Percentiles rank a stretch among this genome's conserved stretches.
Conservation (phyloP, 768 basidiomycete species). For the Lactifluus echinatus region DNA sequence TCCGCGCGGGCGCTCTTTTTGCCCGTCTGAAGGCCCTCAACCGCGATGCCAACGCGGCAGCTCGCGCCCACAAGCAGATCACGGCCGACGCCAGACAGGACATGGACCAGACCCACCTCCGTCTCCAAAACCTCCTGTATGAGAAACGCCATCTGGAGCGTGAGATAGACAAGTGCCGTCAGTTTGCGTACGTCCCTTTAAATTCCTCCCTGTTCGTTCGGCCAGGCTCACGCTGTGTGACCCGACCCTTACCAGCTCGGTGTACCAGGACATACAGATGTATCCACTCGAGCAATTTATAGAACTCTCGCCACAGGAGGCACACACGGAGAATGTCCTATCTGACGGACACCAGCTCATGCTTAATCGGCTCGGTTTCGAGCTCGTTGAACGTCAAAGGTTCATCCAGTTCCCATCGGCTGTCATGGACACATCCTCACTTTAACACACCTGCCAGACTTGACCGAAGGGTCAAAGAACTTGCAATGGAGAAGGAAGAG, state of each 20-base stretch:
- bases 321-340: slow-evolving; percentile 50
- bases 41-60: slow-evolving; percentile 60
- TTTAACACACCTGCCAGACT: slow-evolving; percentile 37
- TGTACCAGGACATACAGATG: slow-evolving; percentile 81
- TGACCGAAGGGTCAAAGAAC: slow-evolving; percentile 60
- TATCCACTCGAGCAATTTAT: slow-evolving; percentile 63
- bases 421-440: slow-evolving; percentile 3
- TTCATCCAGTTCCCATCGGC: slow-evolving; percentile 27
- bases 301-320: slow-evolving; percentile 58
- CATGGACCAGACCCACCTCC: slow-evolving; percentile 86
- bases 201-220: no score
- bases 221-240: no score
- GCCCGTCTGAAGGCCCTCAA: slow-evolving; percentile 74
- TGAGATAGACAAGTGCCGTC: slow-evolving; percentile 88
- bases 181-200: slow-evolving; percentile 64
- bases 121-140: slow-evolving; percentile 79
- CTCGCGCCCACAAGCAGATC: slow-evolving; percentile 63
- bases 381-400: slow-evolving; percentile 84
- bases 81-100: slow-evolving; percentile 70
- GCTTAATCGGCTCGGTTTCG: slow-evolving; percentile 81
- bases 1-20: slow-evolving; percentile 67
- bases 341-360: slow-evolving; percentile 74
- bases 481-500: slow-evolving; percentile 63
- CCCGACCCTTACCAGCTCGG: slow-evolving; percentile 69
- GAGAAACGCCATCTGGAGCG: slow-evolving; percentile 85